Evolutionary conservation across 1,284 basidiomycete species (phyloP), one percentile per base, ranked within the genome.

Genomic region (Pisolithus thermaeus): DNA sequence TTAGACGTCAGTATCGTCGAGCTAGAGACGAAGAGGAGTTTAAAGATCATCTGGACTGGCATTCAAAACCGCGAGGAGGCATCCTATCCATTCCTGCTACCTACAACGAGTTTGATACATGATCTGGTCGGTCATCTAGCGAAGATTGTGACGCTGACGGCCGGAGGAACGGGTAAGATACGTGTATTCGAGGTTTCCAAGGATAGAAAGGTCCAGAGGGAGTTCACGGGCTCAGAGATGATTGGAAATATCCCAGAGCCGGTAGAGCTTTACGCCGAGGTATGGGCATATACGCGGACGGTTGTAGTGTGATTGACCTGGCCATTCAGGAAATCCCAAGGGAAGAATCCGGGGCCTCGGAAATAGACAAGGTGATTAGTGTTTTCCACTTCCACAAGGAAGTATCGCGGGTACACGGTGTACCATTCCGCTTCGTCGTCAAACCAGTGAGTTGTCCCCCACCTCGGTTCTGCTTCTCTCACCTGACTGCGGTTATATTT

Each of bases 311-410:
- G 52, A 56, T 50, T 58, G 57, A 44, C 59, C 59, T 52, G 44
- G 35, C 28, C 38, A 32, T 56, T 23, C 59, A 90, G 86, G 96
- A 98, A 80, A 82, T 99, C 51, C 88, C 92, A 42, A 72, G 78
- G 56, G 96, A 98, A 66, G 96, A 98, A 71, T 70, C 90, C 9
- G 86, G 90, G 57, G 87, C 90, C 16, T 87, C 88, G 57, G 94
- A 27, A 7, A 27, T 27, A 4, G 25, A 27, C 7, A 97, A 96
- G 73, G 81, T 97, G 55, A 97, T 99, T 67, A 92, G 88, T 59
- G 91, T 97, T 47, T 99, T 97, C 83, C 97, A 99, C 74, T 99
- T 97, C 75, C 87, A 88, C 49, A 96, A 93, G 68, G 97, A 99
- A 60, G 81, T 95, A 28, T 75, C 83, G 45, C 81, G 97, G 62